Evolutionary conservation across 2,329 filamentous ascomycete species (phyloP).

Genomic region (Uncinocarpus reesii): DNA sequence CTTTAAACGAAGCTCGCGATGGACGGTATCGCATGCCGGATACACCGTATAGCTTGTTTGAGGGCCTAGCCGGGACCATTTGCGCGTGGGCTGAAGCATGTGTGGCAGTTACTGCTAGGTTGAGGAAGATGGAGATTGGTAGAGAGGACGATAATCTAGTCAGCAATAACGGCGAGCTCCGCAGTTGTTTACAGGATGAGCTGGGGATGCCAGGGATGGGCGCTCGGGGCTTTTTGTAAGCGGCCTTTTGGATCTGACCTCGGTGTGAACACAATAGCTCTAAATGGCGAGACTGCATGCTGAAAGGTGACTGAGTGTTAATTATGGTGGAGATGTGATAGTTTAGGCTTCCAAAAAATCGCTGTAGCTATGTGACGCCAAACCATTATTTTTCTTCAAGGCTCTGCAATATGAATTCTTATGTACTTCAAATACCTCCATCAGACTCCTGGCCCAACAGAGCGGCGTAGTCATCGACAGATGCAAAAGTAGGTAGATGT

Average conservation of each 20-base stretch:
- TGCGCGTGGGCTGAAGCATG: constrained; percentile 37
- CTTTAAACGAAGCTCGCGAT: constrained; percentile 22
- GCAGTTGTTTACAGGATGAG: constrained; percentile 3
- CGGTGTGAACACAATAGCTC: too few species aligned
- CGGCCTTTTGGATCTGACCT: background rate
- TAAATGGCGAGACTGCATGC: too few species aligned
- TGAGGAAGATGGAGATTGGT: constrained; percentile 27
- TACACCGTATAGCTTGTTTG: constrained; percentile 31
- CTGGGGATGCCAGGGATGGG: constrained; percentile 12
- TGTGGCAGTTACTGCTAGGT: constrained; percentile 25
- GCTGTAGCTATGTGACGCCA: too few species aligned
- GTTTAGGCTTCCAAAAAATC: background rate
- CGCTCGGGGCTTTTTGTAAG: constrained; percentile 12
- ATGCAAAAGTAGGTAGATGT: constrained; percentile 83
- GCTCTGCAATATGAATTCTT: too few species aligned
- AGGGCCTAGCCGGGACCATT: constrained; percentile 33
- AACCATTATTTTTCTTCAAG: too few species aligned
- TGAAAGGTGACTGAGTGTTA: too few species aligned
- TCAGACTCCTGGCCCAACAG: constrained; percentile 57
- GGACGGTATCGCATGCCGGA: constrained; percentile 33
- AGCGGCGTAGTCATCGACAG: constrained; percentile 83
- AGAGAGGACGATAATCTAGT: background rate
- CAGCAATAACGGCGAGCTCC: background rate
- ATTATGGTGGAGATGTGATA: too few species aligned
- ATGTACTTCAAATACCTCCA: constrained; percentile 2